phyloP scores from a whole-genome alignment of 495 filamentous ascomycete genomes.

The Friedmanniomyces simplex region DNA sequence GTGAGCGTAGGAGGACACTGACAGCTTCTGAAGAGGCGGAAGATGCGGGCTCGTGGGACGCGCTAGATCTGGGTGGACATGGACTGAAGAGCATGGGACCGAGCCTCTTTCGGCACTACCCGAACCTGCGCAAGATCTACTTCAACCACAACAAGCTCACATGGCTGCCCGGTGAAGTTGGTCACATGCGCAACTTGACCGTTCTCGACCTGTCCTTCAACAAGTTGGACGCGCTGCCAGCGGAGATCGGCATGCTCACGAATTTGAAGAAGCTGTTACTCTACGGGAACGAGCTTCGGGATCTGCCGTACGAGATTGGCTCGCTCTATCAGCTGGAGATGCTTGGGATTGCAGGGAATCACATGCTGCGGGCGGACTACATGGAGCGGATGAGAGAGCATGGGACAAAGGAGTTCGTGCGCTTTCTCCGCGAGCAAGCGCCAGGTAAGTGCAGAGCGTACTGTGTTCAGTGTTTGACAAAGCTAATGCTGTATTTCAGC shows the following conservation, averaged over 20 bases:
- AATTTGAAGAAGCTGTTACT: slow-evolving; percentile 67
- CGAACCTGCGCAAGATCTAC: slow-evolving; percentile 79
- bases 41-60: slow-evolving; percentile 73
- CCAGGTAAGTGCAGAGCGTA: slow-evolving; percentile 46
- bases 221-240: slow-evolving; percentile 67
- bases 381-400: slow-evolving; percentile 54
- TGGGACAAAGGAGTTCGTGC: slow-evolving; percentile 76
- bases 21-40: slow-evolving; percentile 38
- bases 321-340: slow-evolving; percentile 77
- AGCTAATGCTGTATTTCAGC: slow-evolving; percentile 34
- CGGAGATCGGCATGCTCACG: slow-evolving; percentile 92
- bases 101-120: slow-evolving; percentile 68
- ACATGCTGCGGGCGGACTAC: slow-evolving; percentile 54
- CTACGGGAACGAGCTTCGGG: slow-evolving; percentile 79
- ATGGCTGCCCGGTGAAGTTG: slow-evolving; percentile 63
- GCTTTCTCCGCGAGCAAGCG: slow-evolving; percentile 67
- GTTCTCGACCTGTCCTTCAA: slow-evolving; percentile 85
- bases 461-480: background rate
- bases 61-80: slow-evolving; percentile 88
- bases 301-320: slow-evolving; percentile 76
- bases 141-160: slow-evolving; percentile 83
- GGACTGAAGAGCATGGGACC: slow-evolving; percentile 70
- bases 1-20: slow-evolving; percentile 48
- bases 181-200: slow-evolving; percentile 63
- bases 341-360: slow-evolving; percentile 87